Conservation (phyloP, 108 stramenopile genomes). For the Stephanodiscus triporus region DNA sequence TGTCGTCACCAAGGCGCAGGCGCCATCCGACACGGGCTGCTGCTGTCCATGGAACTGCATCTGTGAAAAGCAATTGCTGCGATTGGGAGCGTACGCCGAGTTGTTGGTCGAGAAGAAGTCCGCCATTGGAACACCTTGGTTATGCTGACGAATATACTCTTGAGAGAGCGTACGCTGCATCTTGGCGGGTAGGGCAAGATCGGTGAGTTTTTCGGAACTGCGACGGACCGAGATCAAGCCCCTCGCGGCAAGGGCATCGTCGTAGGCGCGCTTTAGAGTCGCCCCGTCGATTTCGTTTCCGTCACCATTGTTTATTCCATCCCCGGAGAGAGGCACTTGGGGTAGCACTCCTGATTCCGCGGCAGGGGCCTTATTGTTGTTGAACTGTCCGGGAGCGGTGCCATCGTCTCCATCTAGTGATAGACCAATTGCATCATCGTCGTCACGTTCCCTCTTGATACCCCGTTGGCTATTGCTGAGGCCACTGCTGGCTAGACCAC, state of each 20-base stretch:
- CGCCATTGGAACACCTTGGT: slow-evolving; percentile 50
- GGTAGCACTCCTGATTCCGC: slow-evolving; percentile 33
- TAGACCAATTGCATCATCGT: slow-evolving; percentile 90
- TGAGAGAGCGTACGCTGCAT: slow-evolving; percentile 87
- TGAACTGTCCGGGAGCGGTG: slow-evolving; percentile 48
- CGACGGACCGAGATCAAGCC: slow-evolving; percentile 87
- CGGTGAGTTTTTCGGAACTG: slow-evolving; percentile 86
- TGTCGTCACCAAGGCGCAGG: background rate
- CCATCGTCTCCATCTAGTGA: slow-evolving; percentile 84
- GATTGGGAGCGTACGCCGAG: slow-evolving; percentile 38
- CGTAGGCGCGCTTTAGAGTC: slow-evolving; percentile 84
- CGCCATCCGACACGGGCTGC: background rate
- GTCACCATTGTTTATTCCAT: slow-evolving; percentile 19
- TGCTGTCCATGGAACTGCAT: slow-evolving; percentile 19
- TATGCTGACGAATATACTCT: slow-evolving; percentile 77
- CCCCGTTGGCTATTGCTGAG: slow-evolving; percentile 47
- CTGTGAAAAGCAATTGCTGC: slow-evolving; percentile 20
- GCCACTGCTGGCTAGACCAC: slow-evolving; percentile 43
- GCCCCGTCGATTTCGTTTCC: slow-evolving; percentile 51
- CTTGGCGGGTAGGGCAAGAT: slow-evolving; percentile 83
- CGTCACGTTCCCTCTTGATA: slow-evolving; percentile 78
- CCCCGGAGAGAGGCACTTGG: slow-evolving; percentile 47
- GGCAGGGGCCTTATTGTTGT: slow-evolving; percentile 8
- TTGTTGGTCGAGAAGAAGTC: slow-evolving; percentile 49
- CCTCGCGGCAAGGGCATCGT: slow-evolving; percentile 88